Evolutionary conservation across 352 stramenopile species (phyloP).

Genomic region (Aphanomyces invadans): DNA sequence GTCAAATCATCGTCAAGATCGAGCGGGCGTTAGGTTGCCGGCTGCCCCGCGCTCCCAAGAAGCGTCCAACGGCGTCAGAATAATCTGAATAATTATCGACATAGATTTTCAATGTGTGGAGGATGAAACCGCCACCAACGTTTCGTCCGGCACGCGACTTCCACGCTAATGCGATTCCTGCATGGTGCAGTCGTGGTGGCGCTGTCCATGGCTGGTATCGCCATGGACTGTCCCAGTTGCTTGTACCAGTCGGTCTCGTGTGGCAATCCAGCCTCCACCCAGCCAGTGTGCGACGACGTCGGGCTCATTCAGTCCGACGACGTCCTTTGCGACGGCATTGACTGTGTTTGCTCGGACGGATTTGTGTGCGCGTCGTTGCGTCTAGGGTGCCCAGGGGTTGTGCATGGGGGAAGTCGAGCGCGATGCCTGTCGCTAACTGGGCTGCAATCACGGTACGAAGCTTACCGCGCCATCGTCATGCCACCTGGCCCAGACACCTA

Average conservation of each 20-base stretch:
- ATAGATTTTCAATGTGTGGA: not conserved
- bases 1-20: conserved; percentile 95
- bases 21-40: conserved; percentile 90
- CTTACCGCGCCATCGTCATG: not conserved
- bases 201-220: no score
- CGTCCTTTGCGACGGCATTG: conserved; percentile 60
- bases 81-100: conserved; percentile 17
- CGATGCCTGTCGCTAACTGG: conserved; percentile 41
- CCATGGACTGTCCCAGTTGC: not conserved
- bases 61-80: conserved; percentile 28
- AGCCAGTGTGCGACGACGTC: conserved; percentile 44
- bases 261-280: not conserved
- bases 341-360: conserved; percentile 44
- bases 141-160: no score
- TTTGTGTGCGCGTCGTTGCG: conserved; percentile 55
- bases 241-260: not conserved
- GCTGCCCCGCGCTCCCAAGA: conserved; percentile 66
- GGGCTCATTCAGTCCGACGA: conserved; percentile 71
- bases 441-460: conserved; percentile 22
- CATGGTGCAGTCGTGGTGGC: not conserved
- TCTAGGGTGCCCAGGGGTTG: conserved; percentile 61
- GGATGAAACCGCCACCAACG: no score
- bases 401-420: conserved; percentile 55
- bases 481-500: conserved; percentile 44
- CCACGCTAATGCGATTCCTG: not conserved